These are phyloP conservation scores for Pythium periplocum DNA, from an alignment of 352 stramenopile species.

Conservation along the genomic window DNA sequence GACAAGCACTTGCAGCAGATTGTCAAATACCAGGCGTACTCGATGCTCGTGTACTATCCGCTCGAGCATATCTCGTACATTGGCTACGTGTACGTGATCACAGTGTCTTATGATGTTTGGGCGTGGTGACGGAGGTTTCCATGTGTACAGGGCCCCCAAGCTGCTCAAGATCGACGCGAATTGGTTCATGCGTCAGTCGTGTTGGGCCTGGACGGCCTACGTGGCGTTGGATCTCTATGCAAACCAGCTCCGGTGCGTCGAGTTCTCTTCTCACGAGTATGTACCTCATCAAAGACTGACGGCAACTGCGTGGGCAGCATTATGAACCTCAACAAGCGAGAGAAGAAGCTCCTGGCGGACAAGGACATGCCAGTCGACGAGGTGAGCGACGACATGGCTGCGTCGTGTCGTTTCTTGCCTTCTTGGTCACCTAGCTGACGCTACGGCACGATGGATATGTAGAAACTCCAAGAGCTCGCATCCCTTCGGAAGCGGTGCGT, in stretches of 20 bases:
- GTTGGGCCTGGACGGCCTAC: slow-evolving; percentile 65
- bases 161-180: slow-evolving; percentile 70
- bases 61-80: slow-evolving; percentile 81
- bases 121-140: background rate
- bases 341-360: slow-evolving; percentile 45
- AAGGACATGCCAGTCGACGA: slow-evolving; percentile 51
- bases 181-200: slow-evolving; percentile 63
- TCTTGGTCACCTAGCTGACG: too few species aligned
- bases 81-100: slow-evolving; percentile 62
- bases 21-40: slow-evolving; percentile 65
- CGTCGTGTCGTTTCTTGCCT: too few species aligned
- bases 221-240: slow-evolving; percentile 76
- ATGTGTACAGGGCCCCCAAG: slow-evolving; percentile 53
- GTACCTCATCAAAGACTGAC: too few species aligned
- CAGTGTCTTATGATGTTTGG: background rate
- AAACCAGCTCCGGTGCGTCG: slow-evolving; percentile 53
- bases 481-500: slow-evolving; percentile 40
- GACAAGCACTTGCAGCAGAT: slow-evolving; percentile 49
- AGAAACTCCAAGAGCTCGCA: slow-evolving; percentile 21
- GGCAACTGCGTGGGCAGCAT: slow-evolving; percentile 31
- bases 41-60: slow-evolving; percentile 85
- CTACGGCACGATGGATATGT: too few species aligned
- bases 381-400: slow-evolving; percentile 14
- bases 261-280: too few species aligned
- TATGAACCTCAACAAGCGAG: slow-evolving; percentile 44